phyloP scores from a whole-genome alignment of 2,329 filamentous ascomycete species.

The Fusarium ramigenum region DNA sequence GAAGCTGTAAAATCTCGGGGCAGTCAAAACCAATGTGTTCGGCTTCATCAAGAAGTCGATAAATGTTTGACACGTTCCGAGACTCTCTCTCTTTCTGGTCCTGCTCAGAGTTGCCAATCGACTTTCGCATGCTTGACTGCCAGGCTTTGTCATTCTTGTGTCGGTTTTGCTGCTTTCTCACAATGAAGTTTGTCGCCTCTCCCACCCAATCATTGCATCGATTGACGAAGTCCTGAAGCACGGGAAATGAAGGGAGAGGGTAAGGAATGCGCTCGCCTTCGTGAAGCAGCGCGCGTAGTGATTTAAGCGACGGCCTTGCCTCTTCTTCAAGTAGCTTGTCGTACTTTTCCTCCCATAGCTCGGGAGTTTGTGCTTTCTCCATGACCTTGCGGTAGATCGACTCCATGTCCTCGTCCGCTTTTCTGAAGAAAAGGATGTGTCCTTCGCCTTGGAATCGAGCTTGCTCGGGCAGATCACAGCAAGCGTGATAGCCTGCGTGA shows the following conservation, averaged over 20 bases:
- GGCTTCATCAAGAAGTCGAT: slow-evolving; percentile 83
- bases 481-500: slow-evolving; percentile 83
- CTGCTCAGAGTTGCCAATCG: slow-evolving; percentile 60
- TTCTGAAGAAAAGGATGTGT: slow-evolving; percentile 81
- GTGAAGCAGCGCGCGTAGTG: slow-evolving; percentile 81
- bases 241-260: slow-evolving; percentile 82
- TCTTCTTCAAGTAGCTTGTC: slow-evolving; percentile 85
- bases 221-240: slow-evolving; percentile 89
- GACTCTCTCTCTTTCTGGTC: slow-evolving; percentile 87
- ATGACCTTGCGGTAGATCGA: slow-evolving; percentile 77
- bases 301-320: slow-evolving; percentile 84
- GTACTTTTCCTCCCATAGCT: slow-evolving; percentile 91
- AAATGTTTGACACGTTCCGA: slow-evolving; percentile 88
- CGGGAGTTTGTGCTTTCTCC: slow-evolving; percentile 86
- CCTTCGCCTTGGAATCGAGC: slow-evolving; percentile 75
- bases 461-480: slow-evolving; percentile 75
- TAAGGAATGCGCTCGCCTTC: slow-evolving; percentile 98
- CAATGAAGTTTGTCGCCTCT: slow-evolving; percentile 94
- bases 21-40: slow-evolving; percentile 93
- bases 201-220: slow-evolving; percentile 98
- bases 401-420: slow-evolving; percentile 75
- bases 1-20: slow-evolving; percentile 85
- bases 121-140: slow-evolving; percentile 78
- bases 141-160: slow-evolving; percentile 92
- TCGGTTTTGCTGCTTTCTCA: slow-evolving; percentile 95